phyloP scores from a whole-genome alignment of 345 rosid species.

The Brassica juncea region DNA sequence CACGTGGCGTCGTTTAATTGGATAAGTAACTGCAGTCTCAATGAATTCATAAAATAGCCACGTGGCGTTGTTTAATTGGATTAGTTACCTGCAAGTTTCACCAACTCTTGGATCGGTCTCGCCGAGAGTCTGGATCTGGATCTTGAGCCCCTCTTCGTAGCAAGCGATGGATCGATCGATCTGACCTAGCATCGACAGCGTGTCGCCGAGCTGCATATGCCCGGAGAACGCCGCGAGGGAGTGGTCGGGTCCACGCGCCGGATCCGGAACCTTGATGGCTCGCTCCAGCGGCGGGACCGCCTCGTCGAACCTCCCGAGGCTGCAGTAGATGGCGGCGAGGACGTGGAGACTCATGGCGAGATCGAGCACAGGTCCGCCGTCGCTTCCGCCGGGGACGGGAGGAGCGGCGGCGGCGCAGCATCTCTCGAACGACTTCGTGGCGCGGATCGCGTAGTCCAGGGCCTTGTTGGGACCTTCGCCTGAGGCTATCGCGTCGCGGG shows the following conservation, averaged over 20 bases:
- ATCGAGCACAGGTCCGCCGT: constrained; percentile 82
- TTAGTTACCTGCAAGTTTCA: constrained; percentile 90
- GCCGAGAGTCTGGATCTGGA: constrained; percentile 93
- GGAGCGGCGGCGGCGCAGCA: constrained; percentile 61
- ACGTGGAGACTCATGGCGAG: constrained; percentile 97
- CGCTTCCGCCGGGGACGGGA: constrained; percentile 39
- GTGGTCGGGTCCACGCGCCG: constrained; percentile 71
- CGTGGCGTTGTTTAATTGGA: not conserved
- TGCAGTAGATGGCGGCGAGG: constrained; percentile 89
- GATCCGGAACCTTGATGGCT: constrained; percentile 84
- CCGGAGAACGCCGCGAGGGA: constrained; percentile 93
- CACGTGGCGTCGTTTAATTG: not conserved
- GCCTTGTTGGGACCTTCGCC: constrained; percentile 95
- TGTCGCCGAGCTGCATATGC: constrained; percentile 95
- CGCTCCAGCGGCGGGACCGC: constrained; percentile 85
- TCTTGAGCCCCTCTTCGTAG: constrained; percentile 87
- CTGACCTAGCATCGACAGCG: constrained; percentile 94
- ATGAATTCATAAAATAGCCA: not conserved
- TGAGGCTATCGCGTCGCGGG: constrained; percentile 90
- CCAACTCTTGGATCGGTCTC: constrained; percentile 97
- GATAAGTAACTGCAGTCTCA: constrained; percentile 58
- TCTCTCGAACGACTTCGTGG: constrained; percentile 84
- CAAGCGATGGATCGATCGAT: constrained; percentile 80
- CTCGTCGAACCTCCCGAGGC: constrained; percentile 90
- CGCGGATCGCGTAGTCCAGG: constrained; percentile 85